Evolutionary conservation across 2,329 filamentous ascomycete genomes (phyloP).

Genomic region (Paecilomyces sp.): DNA sequence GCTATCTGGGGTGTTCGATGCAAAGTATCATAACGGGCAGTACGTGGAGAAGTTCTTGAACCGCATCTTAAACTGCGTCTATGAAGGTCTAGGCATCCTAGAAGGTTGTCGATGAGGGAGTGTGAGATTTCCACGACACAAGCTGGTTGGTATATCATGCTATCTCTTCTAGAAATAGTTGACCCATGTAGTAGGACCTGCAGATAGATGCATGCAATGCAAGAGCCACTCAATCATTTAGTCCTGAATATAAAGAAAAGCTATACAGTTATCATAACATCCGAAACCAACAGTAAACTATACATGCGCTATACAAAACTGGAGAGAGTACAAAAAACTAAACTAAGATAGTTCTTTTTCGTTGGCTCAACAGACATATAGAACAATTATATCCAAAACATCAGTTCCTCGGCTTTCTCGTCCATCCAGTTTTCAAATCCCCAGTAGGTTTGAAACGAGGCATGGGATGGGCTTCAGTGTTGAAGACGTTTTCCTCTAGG

Average conservation of each 20-base stretch:
- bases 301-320: neutral
- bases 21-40: neutral
- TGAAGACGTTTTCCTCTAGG: conserved; percentile 81
- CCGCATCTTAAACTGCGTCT: neutral
- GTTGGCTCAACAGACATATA: neutral
- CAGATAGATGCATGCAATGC: too few species aligned
- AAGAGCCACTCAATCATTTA: too few species aligned
- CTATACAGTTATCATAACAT: too few species aligned
- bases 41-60: neutral
- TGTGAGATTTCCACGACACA: too few species aligned
- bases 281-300: neutral
- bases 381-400: neutral
- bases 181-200: too few species aligned
- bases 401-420: conserved; percentile 16
- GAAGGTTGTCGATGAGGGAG: neutral
- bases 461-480: conserved; percentile 90
- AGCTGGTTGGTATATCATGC: too few species aligned
- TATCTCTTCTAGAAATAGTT: too few species aligned
- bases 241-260: too few species aligned
- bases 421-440: conserved; percentile 35
- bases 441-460: conserved; percentile 72
- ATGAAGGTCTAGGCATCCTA: neutral
- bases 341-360: neutral
- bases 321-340: too few species aligned
- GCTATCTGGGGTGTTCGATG: neutral